Evolutionary conservation across 1,284 basidiomycete genomes (phyloP).

Genomic region (Microbotryum scabiosae): DNA sequence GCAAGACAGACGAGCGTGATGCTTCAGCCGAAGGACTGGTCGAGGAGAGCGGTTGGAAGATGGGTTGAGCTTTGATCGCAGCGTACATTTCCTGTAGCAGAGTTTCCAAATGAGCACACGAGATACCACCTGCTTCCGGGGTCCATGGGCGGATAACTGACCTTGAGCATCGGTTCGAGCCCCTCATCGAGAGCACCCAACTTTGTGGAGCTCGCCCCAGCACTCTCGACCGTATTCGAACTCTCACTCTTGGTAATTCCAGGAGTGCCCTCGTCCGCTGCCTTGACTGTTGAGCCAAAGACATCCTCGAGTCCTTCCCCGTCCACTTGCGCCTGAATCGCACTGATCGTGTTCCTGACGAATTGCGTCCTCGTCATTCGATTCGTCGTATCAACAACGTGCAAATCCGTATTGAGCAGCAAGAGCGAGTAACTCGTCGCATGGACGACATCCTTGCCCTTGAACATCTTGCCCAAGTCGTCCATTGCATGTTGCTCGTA

Average conservation of each 20-base stretch:
- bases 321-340: constrained; percentile 59
- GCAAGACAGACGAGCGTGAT: constrained; percentile 10
- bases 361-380: constrained; percentile 94
- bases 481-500: constrained; percentile 79
- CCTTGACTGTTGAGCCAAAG: constrained; percentile 3
- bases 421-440: constrained; percentile 86
- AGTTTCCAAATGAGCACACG: not conserved
- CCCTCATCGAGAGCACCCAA: constrained; percentile 50
- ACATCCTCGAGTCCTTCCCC: not conserved
- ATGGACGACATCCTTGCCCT: constrained; percentile 67
- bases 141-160: constrained; percentile 36
- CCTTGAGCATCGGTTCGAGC: constrained; percentile 76
- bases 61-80: constrained; percentile 81
- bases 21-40: not conserved
- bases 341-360: constrained; percentile 78
- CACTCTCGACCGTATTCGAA: constrained; percentile 1
- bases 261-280: not conserved
- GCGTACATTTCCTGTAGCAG: constrained; percentile 77
- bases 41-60: constrained; percentile 59
- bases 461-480: constrained; percentile 57
- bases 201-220: constrained; percentile 42
- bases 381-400: constrained; percentile 78
- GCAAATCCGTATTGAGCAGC: constrained; percentile 91
- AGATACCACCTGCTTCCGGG: not conserved
- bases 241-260: not conserved